Evolutionary conservation across 257 asterid species (phyloP).

Genomic region (Thymus quinquecostatus): DNA sequence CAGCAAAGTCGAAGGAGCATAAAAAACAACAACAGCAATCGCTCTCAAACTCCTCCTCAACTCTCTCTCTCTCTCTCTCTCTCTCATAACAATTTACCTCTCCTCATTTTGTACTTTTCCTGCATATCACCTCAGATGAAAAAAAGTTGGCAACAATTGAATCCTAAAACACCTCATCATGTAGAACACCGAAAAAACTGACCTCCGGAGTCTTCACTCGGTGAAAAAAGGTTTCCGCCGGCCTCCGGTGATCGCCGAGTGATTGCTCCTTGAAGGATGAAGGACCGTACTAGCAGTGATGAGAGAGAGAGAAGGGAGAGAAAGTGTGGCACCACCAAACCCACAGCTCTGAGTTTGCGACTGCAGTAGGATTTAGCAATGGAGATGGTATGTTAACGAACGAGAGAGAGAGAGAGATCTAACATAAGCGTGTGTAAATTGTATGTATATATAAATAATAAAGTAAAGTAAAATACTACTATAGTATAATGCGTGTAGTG

Average conservation of each 20-base stretch:
- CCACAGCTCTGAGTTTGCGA: conserved; percentile 20
- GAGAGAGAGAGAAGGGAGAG: conserved; percentile 14
- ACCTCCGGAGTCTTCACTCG: conserved; percentile 52
- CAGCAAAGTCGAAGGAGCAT: conserved; percentile 9
- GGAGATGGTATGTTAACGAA: conserved; percentile 24
- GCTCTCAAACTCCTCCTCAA: conserved; percentile 22
- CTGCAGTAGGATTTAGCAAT: conserved; percentile 27
- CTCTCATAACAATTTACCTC: conserved; percentile 11
- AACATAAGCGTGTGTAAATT: background rate
- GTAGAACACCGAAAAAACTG: conserved; percentile 48
- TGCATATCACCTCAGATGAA: background rate
- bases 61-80: conserved; percentile 31
- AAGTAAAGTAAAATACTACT: too few relatives aligned
- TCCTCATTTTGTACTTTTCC: conserved; percentile 24
- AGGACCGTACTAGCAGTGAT: conserved; percentile 2
- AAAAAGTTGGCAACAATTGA: conserved; percentile 31
- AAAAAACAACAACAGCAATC: conserved; percentile 18
- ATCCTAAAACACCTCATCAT: conserved; percentile 39
- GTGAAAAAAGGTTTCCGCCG: conserved; percentile 34
- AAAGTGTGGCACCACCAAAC: conserved; percentile 21
- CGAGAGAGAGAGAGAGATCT: conserved; percentile 15
- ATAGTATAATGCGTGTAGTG: too few relatives aligned
- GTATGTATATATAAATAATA: background rate
- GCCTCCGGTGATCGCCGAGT: conserved; percentile 54
- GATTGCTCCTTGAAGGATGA: background rate